A percentile compares a stretch with the other conserved stretches of the same genome.
These are phyloP conservation scores for Cladorrhinum sp. DNA, from an alignment of 2,329 filamentous ascomycete genomes.

Conservation along the genomic window DNA sequence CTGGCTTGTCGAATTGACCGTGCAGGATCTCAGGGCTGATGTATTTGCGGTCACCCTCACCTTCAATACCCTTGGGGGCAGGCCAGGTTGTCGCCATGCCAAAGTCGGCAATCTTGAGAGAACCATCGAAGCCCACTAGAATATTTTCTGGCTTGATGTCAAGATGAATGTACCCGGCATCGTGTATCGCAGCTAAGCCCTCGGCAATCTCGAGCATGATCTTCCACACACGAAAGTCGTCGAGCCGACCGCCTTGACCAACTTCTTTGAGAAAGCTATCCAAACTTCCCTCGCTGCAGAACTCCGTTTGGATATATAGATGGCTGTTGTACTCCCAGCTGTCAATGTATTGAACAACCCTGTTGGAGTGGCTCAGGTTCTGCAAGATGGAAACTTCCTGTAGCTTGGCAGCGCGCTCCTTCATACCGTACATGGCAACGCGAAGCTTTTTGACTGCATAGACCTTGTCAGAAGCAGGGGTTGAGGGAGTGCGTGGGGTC, in stretches of 20 bases:
- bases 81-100: conserved; percentile 79
- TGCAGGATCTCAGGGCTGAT: conserved; percentile 89
- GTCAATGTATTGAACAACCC: conserved; percentile 79
- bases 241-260: conserved; percentile 79
- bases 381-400: conserved; percentile 79
- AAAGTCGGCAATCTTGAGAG: conserved; percentile 83
- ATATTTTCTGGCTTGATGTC: conserved; percentile 85
- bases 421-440: conserved; percentile 71
- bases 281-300: conserved; percentile 89
- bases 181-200: conserved; percentile 88
- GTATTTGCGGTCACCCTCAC: conserved; percentile 94
- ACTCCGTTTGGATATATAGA: conserved; percentile 97
- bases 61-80: conserved; percentile 71
- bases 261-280: conserved; percentile 80
- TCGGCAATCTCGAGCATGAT: conserved; percentile 81
- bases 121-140: conserved; percentile 75
- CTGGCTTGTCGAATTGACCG: conserved; percentile 83
- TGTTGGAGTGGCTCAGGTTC: conserved; percentile 73
- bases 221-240: conserved; percentile 99
- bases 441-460: conserved; percentile 95
- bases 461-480: conserved; percentile 56
- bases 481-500: conserved; percentile 49
- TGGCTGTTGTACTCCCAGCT: conserved; percentile 84
- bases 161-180: conserved; percentile 79
- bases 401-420: conserved; percentile 78